These are phyloP conservation scores for Alternaria infectoria DNA, from an alignment of 2,329 filamentous ascomycete genomes.

Conservation along the genomic window DNA sequence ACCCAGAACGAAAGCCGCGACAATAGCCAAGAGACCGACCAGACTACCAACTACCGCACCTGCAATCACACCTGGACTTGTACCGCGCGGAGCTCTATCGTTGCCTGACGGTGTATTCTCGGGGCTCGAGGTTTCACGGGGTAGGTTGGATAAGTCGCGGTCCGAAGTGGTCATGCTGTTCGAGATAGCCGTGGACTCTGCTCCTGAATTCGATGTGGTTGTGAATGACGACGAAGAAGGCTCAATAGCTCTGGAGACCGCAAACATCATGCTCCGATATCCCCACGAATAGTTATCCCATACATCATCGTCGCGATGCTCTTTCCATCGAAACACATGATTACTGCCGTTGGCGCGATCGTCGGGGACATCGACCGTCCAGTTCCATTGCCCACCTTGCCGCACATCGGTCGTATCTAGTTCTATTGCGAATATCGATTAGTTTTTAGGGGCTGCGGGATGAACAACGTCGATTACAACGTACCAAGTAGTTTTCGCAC, in stretches of 20 bases:
- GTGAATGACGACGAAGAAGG: not conserved
- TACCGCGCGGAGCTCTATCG: not conserved
- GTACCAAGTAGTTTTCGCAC: not conserved
- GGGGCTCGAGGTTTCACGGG: not conserved
- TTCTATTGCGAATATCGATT: not conserved
- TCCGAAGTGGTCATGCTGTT: not conserved
- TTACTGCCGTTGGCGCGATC: not conserved
- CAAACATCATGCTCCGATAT: not conserved
- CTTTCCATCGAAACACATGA: not conserved
- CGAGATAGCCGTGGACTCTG: not conserved
- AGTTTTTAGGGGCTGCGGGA: not conserved
- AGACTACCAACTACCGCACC: not conserved
- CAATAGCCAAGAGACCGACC: not conserved
- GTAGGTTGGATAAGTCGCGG: not conserved
- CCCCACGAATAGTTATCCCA: not conserved
- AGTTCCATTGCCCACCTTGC: not conserved
- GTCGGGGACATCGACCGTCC: not conserved
- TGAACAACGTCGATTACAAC: not conserved
- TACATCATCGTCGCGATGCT: not conserved
- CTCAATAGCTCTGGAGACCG: not conserved
- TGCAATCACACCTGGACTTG: not conserved
- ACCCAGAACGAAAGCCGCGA: not conserved
- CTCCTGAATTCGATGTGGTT: not conserved
- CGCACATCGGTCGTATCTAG: not conserved
- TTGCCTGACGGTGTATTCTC: not conserved